A percentile compares a stretch with the other conserved stretches of the same genome.
Evolutionary conservation across 2,329 filamentous ascomycete genomes (phyloP).

Genomic region (Sclerotinia subarctica): DNA sequence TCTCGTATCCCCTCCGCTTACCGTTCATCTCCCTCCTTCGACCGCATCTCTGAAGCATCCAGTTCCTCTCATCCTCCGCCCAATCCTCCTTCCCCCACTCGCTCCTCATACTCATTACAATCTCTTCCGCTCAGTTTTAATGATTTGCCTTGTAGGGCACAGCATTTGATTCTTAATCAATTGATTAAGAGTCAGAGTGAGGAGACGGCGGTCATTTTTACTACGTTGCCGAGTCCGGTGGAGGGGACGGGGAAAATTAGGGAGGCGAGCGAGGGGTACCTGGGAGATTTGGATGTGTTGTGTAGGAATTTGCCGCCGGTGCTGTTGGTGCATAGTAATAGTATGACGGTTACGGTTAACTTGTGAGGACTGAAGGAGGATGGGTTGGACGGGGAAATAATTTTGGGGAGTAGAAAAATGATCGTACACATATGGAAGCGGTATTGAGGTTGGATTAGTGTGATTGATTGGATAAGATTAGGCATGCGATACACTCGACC

Average conservation of each 20-base stretch:
- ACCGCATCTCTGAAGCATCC: constrained; percentile 50
- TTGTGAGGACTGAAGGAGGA: constrained; percentile 2
- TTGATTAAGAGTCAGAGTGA: constrained; percentile 35
- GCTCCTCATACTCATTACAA: constrained; percentile 29
- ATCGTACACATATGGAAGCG: not conserved
- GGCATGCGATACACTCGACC: not conserved
- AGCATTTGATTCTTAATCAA: constrained; percentile 37
- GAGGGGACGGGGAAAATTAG: constrained; percentile 30
- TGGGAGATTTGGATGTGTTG: constrained; percentile 32
- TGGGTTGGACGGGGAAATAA: not conserved
- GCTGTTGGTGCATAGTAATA: constrained; percentile 30
- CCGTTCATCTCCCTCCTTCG: constrained; percentile 26
- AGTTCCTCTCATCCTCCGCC: constrained; percentile 41
- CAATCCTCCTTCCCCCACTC: constrained; percentile 33
- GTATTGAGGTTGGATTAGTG: not conserved
- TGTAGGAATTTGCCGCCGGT: constrained; percentile 25
- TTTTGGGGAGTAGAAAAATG: too few species aligned
- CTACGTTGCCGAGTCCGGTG: constrained; percentile 73
- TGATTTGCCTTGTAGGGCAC: constrained; percentile 29
- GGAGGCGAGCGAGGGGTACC: constrained; percentile 34
- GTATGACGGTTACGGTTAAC: constrained; percentile 29
- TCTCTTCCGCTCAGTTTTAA: constrained; percentile 34
- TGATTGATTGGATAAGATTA: not conserved
- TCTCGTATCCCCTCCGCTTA: constrained; percentile 29
- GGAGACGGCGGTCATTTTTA: constrained; percentile 51